Percentiles rank a stretch among this genome's conserved stretches.
Conservation (phyloP, 2,329 filamentous ascomycete species). For the Cladorrhinum sp. region DNA sequence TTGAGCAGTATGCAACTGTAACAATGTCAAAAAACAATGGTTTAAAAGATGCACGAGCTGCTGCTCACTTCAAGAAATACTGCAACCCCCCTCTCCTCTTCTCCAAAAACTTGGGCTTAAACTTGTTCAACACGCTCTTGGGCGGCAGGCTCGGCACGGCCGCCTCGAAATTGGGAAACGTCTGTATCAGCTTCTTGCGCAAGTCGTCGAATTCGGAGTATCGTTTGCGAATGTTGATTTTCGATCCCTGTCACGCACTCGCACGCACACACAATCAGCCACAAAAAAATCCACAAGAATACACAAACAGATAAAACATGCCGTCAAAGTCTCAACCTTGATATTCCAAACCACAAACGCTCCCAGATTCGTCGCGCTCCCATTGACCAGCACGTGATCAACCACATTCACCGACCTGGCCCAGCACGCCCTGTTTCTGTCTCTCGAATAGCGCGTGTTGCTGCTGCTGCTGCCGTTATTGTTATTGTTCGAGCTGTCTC, state of each 20-base stretch:
- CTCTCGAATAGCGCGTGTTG: slow-evolving; percentile 26
- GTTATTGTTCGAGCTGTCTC: slow-evolving; percentile 40
- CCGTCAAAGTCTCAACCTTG: slow-evolving; percentile 78
- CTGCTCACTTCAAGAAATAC: slow-evolving; percentile 93
- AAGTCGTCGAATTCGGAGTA: slow-evolving; percentile 95
- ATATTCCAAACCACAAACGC: slow-evolving; percentile 96
- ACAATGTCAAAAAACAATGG: slow-evolving; percentile 22
- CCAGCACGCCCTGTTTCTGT: slow-evolving; percentile 59
- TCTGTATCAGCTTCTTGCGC: slow-evolving; percentile 66
- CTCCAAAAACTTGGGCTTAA: slow-evolving; percentile 81
- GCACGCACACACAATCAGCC: too few species aligned
- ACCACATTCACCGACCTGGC: slow-evolving; percentile 60
- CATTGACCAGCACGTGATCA: slow-evolving; percentile 56
- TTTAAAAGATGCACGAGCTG: too few species aligned
- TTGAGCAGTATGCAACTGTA: slow-evolving; percentile 83
- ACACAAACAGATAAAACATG: slow-evolving; percentile 42
- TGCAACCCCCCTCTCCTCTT: slow-evolving; percentile 76
- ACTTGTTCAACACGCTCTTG: slow-evolving; percentile 86
- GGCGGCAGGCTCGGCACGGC: slow-evolving; percentile 89
- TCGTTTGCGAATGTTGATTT: slow-evolving; percentile 64
- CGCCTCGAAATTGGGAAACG: slow-evolving; percentile 79
- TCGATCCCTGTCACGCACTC: slow-evolving; percentile 60
- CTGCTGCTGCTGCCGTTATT: neutral
- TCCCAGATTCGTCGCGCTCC: slow-evolving; percentile 60
- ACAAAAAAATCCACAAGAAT: neutral